Evolutionary conservation across 2,329 filamentous ascomycete genomes (phyloP).

Genomic region (Beauveria brongniartii): DNA sequence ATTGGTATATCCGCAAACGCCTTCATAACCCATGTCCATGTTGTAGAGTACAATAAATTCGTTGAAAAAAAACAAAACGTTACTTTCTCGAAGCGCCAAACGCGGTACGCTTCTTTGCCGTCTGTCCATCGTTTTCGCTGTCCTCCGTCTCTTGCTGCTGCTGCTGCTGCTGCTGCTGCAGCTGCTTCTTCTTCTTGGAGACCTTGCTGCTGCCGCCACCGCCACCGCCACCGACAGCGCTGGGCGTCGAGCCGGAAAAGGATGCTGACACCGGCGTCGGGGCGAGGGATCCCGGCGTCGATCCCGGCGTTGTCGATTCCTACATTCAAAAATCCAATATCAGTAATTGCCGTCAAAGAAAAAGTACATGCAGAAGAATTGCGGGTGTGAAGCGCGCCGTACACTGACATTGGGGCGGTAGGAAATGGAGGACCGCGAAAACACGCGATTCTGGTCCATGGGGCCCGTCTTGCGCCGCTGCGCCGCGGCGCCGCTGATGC

Average conservation of each 20-base stretch:
- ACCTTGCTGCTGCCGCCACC: constrained; percentile 39
- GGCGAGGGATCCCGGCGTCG: constrained; percentile 39
- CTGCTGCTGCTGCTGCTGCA: not conserved
- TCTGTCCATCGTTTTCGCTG: constrained; percentile 50
- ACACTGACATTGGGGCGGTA: constrained; percentile 40
- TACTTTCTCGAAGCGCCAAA: constrained; percentile 48
- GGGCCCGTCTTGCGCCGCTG: constrained; percentile 57
- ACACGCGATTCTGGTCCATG: constrained; percentile 65
- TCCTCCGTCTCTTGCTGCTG: constrained; percentile 34
- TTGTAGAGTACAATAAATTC: not conserved
- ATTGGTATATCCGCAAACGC: constrained; percentile 6
- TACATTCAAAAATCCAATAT: constrained; percentile 15
- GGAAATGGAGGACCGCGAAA: constrained; percentile 57
- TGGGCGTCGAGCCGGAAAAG: constrained; percentile 42
- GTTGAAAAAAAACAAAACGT: not conserved
- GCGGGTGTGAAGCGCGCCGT: constrained; percentile 14
- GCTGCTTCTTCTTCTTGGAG: constrained; percentile 40
- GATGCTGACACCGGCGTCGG: constrained; percentile 48
- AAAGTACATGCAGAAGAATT: not conserved
- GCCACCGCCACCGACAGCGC: constrained; percentile 31
- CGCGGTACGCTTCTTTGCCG: constrained; percentile 47
- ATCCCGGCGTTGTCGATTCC: constrained; percentile 37
- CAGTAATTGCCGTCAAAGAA: no score
- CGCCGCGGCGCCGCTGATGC: constrained; percentile 54
- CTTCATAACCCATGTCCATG: constrained; percentile 1